Conservation (phyloP, 1,139 yeast genomes). For the Nakaseomyces delphensis region DNA sequence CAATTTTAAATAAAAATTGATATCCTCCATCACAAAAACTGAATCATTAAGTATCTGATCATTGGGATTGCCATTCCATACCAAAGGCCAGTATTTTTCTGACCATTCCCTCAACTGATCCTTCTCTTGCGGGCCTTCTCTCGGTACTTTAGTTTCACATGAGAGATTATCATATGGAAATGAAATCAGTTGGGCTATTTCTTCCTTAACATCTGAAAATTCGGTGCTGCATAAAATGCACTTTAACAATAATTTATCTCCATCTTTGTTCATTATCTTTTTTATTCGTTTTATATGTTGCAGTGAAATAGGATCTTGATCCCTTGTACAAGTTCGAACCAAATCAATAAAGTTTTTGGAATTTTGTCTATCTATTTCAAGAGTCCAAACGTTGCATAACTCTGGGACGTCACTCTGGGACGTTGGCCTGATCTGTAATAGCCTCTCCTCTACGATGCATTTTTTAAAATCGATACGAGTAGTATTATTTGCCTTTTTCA, state of each 20-base stretch:
- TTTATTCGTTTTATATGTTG: conserved; percentile 40
- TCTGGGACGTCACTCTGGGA: conserved; percentile 6
- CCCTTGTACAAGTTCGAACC: conserved; percentile 21
- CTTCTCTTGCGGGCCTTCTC: conserved; percentile 51
- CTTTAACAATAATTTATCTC: conserved; percentile 19
- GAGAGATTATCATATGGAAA: background rate
- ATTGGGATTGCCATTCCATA: conserved; percentile 90
- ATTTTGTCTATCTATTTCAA: conserved; percentile 38
- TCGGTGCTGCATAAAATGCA: conserved; percentile 33
- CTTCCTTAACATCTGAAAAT: conserved; percentile 17
- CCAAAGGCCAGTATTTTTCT: conserved; percentile 65
- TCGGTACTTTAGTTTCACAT: conserved; percentile 36
- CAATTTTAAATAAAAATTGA: conserved; percentile 25
- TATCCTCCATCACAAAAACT: conserved; percentile 32
- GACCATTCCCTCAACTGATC: conserved; percentile 62
- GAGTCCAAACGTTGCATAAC: conserved; percentile 47
- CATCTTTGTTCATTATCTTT: conserved; percentile 15
- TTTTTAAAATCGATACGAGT: conserved; percentile 40
- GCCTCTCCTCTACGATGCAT: conserved; percentile 40
- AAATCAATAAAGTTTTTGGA: conserved; percentile 34
- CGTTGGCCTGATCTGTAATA: conserved; percentile 41
- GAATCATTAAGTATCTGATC: conserved; percentile 53
- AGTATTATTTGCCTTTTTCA: conserved; percentile 30
- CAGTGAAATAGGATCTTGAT: conserved; percentile 34
- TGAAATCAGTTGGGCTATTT: conserved; percentile 7